phyloP scores from a whole-genome alignment of 371 early-diverging fungal genomes.

The Mucor plumbeus region DNA sequence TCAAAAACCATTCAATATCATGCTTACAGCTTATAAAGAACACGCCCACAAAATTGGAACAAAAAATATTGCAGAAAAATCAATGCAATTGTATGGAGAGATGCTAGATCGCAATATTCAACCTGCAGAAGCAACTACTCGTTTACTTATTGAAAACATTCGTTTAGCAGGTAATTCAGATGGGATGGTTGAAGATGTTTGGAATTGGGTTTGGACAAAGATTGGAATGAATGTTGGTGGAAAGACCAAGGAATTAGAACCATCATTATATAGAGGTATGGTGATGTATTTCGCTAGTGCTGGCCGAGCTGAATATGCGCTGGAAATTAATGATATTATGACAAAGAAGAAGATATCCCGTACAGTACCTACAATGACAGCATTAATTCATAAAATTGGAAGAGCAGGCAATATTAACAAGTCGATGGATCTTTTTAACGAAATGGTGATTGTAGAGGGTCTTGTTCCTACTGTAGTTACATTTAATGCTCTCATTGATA shows the following conservation, averaged over 20 bases:
- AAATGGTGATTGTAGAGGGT: slow-evolving; percentile 29
- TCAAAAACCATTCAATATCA: slow-evolving; percentile 43
- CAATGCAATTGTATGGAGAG: slow-evolving; percentile 39
- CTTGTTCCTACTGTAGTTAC: slow-evolving; percentile 45
- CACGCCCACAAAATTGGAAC: slow-evolving; percentile 29
- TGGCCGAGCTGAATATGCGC: slow-evolving; percentile 44
- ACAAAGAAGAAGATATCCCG: slow-evolving; percentile 35
- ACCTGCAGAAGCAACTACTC: slow-evolving; percentile 27
- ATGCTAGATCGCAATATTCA: slow-evolving; percentile 38
- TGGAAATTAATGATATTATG: slow-evolving; percentile 52
- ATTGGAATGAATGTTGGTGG: slow-evolving; percentile 35
- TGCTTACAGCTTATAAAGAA: slow-evolving; percentile 39
- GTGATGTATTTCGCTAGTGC: slow-evolving; percentile 46
- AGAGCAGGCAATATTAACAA: slow-evolving; percentile 39
- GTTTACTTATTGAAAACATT: slow-evolving; percentile 34
- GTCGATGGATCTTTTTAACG: slow-evolving; percentile 43
- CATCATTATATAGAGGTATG: slow-evolving; percentile 37
- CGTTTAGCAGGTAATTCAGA: slow-evolving; percentile 24
- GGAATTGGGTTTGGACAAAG: slow-evolving; percentile 46
- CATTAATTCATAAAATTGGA: slow-evolving; percentile 56
- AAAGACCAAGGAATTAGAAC: slow-evolving; percentile 27
- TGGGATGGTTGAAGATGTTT: slow-evolving; percentile 35
- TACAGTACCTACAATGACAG: slow-evolving; percentile 39
- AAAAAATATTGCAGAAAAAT: slow-evolving; percentile 27
- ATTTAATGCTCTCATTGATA: slow-evolving; percentile 56